Evolutionary conservation across 1,284 basidiomycete species (phyloP).

Genomic region (Veloporphyrellus conicus): DNA sequence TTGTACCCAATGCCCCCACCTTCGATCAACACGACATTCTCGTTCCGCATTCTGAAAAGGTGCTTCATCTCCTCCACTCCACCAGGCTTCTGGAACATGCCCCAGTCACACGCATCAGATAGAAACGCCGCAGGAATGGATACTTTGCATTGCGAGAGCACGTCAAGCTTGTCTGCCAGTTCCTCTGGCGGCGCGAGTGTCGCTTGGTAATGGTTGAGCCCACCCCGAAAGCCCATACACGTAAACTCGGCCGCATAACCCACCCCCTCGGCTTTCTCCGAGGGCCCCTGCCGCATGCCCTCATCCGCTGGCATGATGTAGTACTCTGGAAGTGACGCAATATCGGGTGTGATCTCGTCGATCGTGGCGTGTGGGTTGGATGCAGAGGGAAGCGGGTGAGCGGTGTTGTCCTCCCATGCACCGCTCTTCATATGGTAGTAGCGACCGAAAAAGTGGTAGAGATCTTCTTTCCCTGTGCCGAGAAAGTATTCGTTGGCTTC

Average conservation of each 20-base stretch:
- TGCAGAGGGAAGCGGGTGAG: constrained; percentile 37
- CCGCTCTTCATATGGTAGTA: constrained; percentile 62
- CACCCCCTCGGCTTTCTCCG: constrained; percentile 42
- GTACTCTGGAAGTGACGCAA: constrained; percentile 55
- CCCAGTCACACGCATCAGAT: constrained; percentile 55
- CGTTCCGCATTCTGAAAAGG: constrained; percentile 32
- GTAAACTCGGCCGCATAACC: constrained; percentile 49
- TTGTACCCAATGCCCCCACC: constrained; percentile 62
- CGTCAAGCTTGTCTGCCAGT: constrained; percentile 12
- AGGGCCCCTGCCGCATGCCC: constrained; percentile 55
- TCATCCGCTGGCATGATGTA: constrained; percentile 55
- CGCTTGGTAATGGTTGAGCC: constrained; percentile 52
- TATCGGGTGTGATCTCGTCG: constrained; percentile 24
- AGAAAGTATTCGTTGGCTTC: constrained; percentile 47
- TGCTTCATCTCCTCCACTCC: constrained; percentile 43
- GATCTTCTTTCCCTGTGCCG: constrained; percentile 37
- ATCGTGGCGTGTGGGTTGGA: constrained; percentile 19
- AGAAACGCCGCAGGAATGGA: constrained; percentile 53
- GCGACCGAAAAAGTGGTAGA: constrained; percentile 49
- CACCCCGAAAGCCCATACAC: constrained; percentile 60
- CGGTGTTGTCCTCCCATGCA: constrained; percentile 45
- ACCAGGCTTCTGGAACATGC: constrained; percentile 51
- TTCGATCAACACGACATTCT: constrained; percentile 50
- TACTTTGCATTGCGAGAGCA: constrained; percentile 34
- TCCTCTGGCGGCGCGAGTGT: constrained; percentile 30